These are phyloP conservation scores for Nemania sp. DNA, from an alignment of 2,329 filamentous ascomycete species.

Conservation along the genomic window DNA sequence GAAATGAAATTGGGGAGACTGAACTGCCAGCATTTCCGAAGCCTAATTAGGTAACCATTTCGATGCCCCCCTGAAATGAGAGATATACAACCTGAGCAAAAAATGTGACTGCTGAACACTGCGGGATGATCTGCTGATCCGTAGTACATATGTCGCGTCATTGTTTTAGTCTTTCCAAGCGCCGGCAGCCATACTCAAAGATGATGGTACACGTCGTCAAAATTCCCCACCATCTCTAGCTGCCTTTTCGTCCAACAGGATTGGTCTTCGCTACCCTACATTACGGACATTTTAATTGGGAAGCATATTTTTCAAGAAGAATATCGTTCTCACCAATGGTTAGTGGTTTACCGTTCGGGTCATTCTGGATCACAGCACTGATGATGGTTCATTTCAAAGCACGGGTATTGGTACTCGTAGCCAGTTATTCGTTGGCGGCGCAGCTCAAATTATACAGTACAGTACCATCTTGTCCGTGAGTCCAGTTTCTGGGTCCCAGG, in stretches of 20 bases:
- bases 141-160: neutral
- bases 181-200: constrained; percentile 3
- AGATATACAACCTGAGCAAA: constrained; percentile 3
- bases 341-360: no score
- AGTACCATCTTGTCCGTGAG: no score
- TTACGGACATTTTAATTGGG: constrained; percentile 6
- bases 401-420: no score
- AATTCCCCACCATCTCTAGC: neutral
- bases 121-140: constrained; percentile 2
- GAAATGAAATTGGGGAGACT: no score
- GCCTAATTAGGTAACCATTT: constrained; percentile 5
- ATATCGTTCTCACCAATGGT: neutral
- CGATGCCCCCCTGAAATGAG: no score
- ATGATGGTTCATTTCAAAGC: no score
- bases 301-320: neutral
- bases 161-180: neutral
- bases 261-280: neutral
- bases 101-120: constrained; percentile 2
- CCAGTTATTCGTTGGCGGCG: no score
- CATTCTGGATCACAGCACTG: no score
- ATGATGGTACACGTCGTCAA: constrained; percentile 2
- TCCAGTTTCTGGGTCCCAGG: no score
- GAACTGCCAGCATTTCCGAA: no score
- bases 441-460: no score
- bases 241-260: constrained; percentile 5